A percentile compares a stretch with the other conserved stretches of the same genome.
phyloP scores from a whole-genome alignment of 2,329 filamentous ascomycete species.

The Plenodomus tracheiphilus region DNA sequence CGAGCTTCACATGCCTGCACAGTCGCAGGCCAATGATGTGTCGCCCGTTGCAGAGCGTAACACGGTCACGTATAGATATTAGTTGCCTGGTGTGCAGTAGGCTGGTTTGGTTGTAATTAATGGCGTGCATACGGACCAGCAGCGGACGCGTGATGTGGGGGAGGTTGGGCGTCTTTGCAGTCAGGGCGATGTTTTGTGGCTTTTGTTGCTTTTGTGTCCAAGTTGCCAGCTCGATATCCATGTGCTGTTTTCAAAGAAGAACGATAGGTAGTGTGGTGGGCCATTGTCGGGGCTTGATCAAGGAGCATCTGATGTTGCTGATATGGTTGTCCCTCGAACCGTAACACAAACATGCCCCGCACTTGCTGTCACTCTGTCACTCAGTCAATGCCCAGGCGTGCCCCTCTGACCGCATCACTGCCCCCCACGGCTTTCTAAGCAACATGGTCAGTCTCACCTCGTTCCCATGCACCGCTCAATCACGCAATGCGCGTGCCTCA shows the following conservation, averaged over 20 bases:
- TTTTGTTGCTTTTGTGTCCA: constrained; percentile 2
- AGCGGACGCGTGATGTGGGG: constrained; percentile 15
- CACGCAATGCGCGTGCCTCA: not conserved
- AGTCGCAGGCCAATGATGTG: constrained; percentile 27
- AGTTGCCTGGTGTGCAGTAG: constrained; percentile 5
- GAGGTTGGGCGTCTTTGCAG: constrained; percentile 9
- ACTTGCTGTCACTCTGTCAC: constrained; percentile 2
- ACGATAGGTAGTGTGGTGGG: not conserved
- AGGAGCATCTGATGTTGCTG: not conserved
- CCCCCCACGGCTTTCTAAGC: constrained; percentile 22
- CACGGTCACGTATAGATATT: constrained; percentile 44
- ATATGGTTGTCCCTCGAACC: not conserved
- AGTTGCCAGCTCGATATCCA: constrained; percentile 3
- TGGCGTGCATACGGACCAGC: constrained; percentile 10
- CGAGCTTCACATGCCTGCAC: constrained; percentile 18
- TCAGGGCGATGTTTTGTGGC: not conserved
- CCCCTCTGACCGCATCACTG: constrained; percentile 17
- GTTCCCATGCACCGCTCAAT: not conserved
- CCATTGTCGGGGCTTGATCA: constrained; percentile 1
- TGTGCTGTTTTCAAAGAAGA: constrained; percentile 9
- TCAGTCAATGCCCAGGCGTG: too few species aligned
- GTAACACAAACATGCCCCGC: not conserved
- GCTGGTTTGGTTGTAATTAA: constrained; percentile 1
- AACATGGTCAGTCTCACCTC: not conserved
- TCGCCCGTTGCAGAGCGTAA: constrained; percentile 43